Evolutionary conservation across 139 green algal species (phyloP).

Genomic region (Pseudopediastrum boryanum): DNA sequence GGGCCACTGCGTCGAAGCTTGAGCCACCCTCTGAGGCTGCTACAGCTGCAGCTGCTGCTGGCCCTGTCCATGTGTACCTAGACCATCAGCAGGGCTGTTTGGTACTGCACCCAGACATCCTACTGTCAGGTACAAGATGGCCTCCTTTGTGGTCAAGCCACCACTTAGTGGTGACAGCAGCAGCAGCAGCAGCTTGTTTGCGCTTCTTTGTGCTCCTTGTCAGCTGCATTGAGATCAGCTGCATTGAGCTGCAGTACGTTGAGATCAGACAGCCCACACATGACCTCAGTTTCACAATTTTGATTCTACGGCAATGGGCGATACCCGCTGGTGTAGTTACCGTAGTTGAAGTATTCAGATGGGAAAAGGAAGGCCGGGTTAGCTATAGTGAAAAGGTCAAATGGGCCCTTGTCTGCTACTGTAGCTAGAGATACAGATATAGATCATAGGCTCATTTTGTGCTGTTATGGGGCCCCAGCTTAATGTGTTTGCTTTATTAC

Average conservation of each 20-base stretch:
- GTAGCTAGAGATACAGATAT: no score
- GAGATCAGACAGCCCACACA: neutral
- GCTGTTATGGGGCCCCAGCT: neutral
- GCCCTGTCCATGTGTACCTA: neutral
- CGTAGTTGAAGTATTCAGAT: no score
- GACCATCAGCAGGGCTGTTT: constrained; percentile 51
- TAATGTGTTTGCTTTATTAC: neutral
- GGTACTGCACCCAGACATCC: constrained; percentile 79
- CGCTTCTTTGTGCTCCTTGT: neutral
- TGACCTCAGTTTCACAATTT: neutral
- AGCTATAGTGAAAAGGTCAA: no score
- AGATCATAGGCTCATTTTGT: no score
- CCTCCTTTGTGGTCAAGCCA: neutral
- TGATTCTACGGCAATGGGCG: neutral
- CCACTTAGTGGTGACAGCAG: neutral
- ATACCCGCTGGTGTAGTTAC: no score
- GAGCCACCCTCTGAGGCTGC: constrained; percentile 66
- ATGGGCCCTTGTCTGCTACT: no score
- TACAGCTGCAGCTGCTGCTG: neutral
- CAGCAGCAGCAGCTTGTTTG: neutral
- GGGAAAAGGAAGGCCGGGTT: no score
- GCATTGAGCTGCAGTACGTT: neutral
- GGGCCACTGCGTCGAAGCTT: constrained; percentile 58
- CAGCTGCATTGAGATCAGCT: neutral
- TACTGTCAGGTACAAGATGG: constrained; percentile 77